Evolutionary conservation across 2,329 filamentous ascomycete genomes (phyloP).

Genomic region (Nothomitra cinnamomea): DNA sequence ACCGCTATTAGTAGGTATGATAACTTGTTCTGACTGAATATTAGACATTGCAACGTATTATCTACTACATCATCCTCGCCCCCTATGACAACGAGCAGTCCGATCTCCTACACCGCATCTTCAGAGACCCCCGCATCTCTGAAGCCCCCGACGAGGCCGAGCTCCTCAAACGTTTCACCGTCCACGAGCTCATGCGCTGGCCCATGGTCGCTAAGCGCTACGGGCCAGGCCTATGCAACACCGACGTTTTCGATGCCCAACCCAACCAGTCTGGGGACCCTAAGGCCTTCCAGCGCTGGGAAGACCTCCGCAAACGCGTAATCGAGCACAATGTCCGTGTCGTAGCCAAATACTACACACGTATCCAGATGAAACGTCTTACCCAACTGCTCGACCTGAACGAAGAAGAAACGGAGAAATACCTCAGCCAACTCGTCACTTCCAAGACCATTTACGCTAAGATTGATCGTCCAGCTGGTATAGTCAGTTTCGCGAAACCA

Average conservation of each 20-base stretch:
- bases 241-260: conserved; percentile 70
- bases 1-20: not conserved
- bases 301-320: conserved; percentile 90
- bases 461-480: conserved; percentile 81
- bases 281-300: conserved; percentile 68
- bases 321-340: conserved; percentile 99
- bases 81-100: conserved; percentile 98
- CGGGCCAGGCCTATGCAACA: conserved; percentile 70
- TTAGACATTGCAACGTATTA: conserved; percentile 79
- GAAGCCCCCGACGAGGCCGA: conserved; percentile 65
- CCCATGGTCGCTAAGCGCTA: conserved; percentile 81
- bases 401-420: conserved; percentile 95
- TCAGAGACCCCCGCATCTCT: conserved; percentile 56
- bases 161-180: conserved; percentile 84
- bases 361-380: conserved; percentile 80
- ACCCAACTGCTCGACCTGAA: conserved; percentile 81
- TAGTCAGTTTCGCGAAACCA: conserved; percentile 90
- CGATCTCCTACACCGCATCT: conserved; percentile 85
- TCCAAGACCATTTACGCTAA: conserved; percentile 97
- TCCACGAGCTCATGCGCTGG: conserved; percentile 96
- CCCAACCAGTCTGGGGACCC: conserved; percentile 50
- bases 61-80: conserved; percentile 93
- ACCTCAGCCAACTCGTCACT: conserved; percentile 92
- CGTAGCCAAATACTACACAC: conserved; percentile 96
- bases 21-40: conserved; percentile 8